Evolutionary conservation across 164 flowering plant genomes (phyloP).

Genomic region (Pachysandra terminalis): DNA sequence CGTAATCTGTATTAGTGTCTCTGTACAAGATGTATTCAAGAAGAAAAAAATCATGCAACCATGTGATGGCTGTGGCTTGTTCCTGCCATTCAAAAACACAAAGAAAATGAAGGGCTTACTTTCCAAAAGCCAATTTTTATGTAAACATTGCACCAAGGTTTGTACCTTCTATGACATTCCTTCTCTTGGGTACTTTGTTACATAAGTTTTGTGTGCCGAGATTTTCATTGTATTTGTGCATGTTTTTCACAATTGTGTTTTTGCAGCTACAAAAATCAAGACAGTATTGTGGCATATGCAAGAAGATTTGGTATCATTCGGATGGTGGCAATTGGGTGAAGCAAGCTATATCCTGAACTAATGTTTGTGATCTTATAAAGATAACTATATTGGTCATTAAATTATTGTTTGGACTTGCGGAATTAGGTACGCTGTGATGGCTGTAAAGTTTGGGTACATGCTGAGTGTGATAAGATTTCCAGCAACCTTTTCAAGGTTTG

Average conservation of each 20-base stretch:
- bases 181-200: not conserved
- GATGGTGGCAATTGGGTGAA: conserved; percentile 95
- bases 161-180: conserved; percentile 10
- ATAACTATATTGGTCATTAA: no score
- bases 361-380: not conserved
- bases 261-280: conserved; percentile 72
- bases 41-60: conserved; percentile 31
- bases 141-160: conserved; percentile 81
- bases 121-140: conserved; percentile 40
- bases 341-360: not conserved
- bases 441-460: conserved; percentile 97
- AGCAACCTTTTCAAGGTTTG: conserved; percentile 65
- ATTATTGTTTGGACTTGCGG: not conserved
- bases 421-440: conserved; percentile 87
- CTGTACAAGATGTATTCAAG: conserved; percentile 36
- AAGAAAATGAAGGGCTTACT: conserved; percentile 40
- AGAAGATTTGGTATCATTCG: conserved; percentile 85
- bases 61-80: conserved; percentile 72
- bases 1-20: conserved; percentile 6
- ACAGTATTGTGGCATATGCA: conserved; percentile 96
- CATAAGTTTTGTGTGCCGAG: not conserved
- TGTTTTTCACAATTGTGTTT: not conserved
- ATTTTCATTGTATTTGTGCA: not conserved
- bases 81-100: conserved; percentile 43
- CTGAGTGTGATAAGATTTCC: conserved; percentile 81